These are phyloP conservation scores for Pelargonium cotyledonis DNA, from an alignment of 441 rosid genomes.

Conservation along the genomic window DNA sequence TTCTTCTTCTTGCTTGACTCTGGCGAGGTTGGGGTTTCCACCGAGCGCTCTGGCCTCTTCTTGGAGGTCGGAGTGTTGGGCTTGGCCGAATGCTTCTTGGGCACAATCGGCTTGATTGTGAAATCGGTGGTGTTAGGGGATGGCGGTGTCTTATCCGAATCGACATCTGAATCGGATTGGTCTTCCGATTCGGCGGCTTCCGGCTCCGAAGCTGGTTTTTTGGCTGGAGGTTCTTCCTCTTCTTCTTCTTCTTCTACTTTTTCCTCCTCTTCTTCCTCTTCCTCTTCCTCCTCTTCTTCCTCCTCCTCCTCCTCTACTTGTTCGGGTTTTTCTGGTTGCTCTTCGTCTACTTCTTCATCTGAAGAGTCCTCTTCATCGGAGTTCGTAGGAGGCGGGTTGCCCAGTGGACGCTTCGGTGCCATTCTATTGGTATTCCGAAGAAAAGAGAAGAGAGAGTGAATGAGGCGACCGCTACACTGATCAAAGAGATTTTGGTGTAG, in stretches of 20 bases:
- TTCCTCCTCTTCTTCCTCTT: background rate
- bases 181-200: background rate
- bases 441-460: too few species aligned
- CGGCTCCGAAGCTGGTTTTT: background rate
- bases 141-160: conserved; percentile 19
- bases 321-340: background rate
- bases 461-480: too few species aligned
- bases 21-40: background rate
- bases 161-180: conserved; percentile 13
- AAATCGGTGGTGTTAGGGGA: conserved; percentile 27
- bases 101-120: conserved; percentile 25
- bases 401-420: conserved; percentile 20
- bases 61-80: background rate
- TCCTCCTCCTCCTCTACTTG: conserved; percentile 4
- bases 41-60: background rate
- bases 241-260: background rate
- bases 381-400: conserved; percentile 13
- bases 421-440: conserved; percentile 1
- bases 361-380: conserved; percentile 12
- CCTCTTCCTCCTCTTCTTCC: background rate
- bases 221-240: conserved; percentile 2
- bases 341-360: background rate
- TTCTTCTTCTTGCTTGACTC: conserved; percentile 10
- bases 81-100: background rate
- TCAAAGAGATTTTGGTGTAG: too few species aligned